Evolutionary conservation across 2,329 filamentous ascomycete species (phyloP).

Genomic region (Clarireedia hainanense): DNA sequence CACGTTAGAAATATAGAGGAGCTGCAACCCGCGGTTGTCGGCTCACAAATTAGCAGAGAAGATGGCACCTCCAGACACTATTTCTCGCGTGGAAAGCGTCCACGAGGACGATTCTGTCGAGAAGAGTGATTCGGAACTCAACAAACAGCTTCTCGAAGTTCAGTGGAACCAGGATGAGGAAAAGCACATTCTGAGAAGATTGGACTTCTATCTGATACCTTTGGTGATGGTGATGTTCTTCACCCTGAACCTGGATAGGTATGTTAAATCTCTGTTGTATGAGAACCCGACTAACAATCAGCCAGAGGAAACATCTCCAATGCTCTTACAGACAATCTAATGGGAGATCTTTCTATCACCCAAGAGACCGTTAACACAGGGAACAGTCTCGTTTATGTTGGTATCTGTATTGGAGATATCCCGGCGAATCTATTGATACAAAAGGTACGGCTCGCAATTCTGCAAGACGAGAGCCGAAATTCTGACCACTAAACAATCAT

Average conservation of each 20-base stretch:
- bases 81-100: conserved; percentile 5
- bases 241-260: conserved; percentile 8
- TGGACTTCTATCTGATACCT: conserved; percentile 5
- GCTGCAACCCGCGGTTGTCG: neutral
- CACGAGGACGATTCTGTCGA: conserved; percentile 1
- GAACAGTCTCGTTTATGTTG: conserved; percentile 6
- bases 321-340: conserved; percentile 42
- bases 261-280: neutral
- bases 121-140: conserved; percentile 5
- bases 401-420: conserved; percentile 6
- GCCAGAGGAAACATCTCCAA: conserved; percentile 41
- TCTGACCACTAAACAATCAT: conserved; percentile 28
- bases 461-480: conserved; percentile 28
- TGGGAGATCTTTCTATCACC: conserved; percentile 1
- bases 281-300: neutral
- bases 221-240: conserved; percentile 10
- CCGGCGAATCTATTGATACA: conserved; percentile 5
- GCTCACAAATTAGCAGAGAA: neutral
- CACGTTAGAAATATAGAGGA: neutral
- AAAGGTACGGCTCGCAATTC: neutral
- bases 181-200: neutral
- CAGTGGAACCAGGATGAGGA: conserved; percentile 7
- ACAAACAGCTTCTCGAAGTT: neutral
- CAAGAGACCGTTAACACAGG: conserved; percentile 5
- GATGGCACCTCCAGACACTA: conserved; percentile 4